These are phyloP conservation scores for Carpinus fangiana DNA, from an alignment of 306 rosid genomes.

Conservation along the genomic window DNA sequence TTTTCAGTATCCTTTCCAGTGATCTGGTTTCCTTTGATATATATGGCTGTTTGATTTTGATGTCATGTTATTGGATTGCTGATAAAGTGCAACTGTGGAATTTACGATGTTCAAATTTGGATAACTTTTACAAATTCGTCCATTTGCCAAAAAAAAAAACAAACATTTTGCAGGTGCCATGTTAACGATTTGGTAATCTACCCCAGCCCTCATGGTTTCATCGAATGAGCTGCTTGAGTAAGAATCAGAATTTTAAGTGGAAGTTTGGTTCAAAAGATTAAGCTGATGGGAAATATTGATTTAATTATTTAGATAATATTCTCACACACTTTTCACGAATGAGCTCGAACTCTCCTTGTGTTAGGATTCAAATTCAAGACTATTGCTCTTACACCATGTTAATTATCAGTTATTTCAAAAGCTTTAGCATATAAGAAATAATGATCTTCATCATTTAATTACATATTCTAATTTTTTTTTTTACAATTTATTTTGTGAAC, in stretches of 20 bases:
- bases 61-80: not conserved
- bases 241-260: not conserved
- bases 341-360: too few relatives aligned
- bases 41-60: not conserved
- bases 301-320: too few relatives aligned
- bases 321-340: too few relatives aligned
- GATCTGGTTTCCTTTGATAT: conserved; percentile 16
- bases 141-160: not conserved
- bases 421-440: too few relatives aligned
- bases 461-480: too few relatives aligned
- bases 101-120: not conserved
- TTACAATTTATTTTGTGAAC: not conserved
- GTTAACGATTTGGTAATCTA: not conserved
- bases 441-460: too few relatives aligned
- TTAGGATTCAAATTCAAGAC: too few relatives aligned
- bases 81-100: not conserved
- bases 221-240: not conserved
- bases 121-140: not conserved
- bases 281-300: too few relatives aligned
- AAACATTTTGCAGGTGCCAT: not conserved
- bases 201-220: not conserved
- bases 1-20: conserved; percentile 73
- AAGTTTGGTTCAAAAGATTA: too few relatives aligned
- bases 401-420: too few relatives aligned
- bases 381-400: too few relatives aligned